Evolutionary conservation across 73 alveolate species (phyloP).

Genomic region (Paramecium bursaria): DNA sequence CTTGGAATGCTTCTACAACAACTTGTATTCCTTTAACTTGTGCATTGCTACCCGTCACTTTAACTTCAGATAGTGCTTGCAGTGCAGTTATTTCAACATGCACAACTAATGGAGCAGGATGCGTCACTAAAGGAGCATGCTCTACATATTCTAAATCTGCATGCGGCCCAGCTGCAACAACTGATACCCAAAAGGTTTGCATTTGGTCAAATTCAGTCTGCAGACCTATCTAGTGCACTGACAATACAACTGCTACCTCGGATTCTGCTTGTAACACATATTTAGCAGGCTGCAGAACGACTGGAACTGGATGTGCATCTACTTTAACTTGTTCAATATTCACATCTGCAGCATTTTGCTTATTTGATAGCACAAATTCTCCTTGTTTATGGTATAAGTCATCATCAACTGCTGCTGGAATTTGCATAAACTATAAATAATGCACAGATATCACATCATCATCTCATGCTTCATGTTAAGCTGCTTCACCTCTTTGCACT

Average conservation of each 20-base stretch:
- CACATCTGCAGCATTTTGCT: not conserved
- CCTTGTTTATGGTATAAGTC: slow-evolving; percentile 24
- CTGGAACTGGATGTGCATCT: slow-evolving; percentile 26
- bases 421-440: slow-evolving; percentile 6
- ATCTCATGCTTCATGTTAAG: slow-evolving; percentile 15
- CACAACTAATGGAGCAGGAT: slow-evolving; percentile 44
- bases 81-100: slow-evolving; percentile 1
- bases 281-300: slow-evolving; percentile 2
- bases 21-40: slow-evolving; percentile 21
- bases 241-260: not conserved
- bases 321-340: not conserved
- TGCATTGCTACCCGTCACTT: not conserved
- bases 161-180: slow-evolving; percentile 15
- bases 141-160: not conserved
- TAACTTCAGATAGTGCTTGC: not conserved
- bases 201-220: slow-evolving; percentile 12
- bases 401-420: not conserved
- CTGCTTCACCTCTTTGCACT: slow-evolving; percentile 11
- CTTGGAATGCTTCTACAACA: slow-evolving; percentile 30
- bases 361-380: not conserved
- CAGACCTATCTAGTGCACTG: not conserved
- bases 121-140: slow-evolving; percentile 4
- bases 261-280: not conserved
- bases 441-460: slow-evolving; percentile 13
- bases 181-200: not conserved